Conservation (phyloP, 148 eudicot genomes). For the Vaccinium macrocarpon region DNA sequence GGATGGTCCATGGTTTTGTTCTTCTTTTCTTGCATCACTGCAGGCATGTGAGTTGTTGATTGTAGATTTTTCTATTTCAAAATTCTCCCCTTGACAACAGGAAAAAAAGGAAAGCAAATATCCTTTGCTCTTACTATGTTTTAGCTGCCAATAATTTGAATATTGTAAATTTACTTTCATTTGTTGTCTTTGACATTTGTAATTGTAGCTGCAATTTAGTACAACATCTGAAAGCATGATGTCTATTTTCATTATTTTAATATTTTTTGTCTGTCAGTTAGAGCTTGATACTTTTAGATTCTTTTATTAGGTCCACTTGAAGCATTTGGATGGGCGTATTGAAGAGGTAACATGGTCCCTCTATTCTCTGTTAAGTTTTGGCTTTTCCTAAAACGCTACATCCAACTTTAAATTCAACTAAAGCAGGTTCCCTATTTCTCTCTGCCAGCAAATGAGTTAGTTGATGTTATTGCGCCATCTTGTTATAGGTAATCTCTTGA, state of each 20-base stretch:
- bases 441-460: slow-evolving; percentile 92
- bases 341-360: slow-evolving; percentile 68
- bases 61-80: neutral
- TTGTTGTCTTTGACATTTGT: neutral
- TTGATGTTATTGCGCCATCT: slow-evolving; percentile 98
- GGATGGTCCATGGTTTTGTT: neutral
- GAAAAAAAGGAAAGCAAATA: neutral
- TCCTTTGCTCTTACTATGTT: neutral
- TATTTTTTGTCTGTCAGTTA: neutral
- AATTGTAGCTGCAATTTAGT: neutral
- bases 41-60: neutral
- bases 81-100: neutral
- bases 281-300: slow-evolving; percentile 14
- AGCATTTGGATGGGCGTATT: slow-evolving; percentile 97
- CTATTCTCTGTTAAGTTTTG: slow-evolving; percentile 5
- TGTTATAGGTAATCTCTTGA: slow-evolving; percentile 71
- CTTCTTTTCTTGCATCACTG: slow-evolving; percentile 6
- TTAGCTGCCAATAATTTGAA: neutral
- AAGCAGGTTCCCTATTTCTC: slow-evolving; percentile 95
- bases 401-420: slow-evolving; percentile 26
- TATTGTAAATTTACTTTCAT: neutral
- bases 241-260: neutral
- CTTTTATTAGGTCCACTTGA: slow-evolving; percentile 74
- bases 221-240: neutral
- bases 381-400: slow-evolving; percentile 13